A percentile compares a stretch with the other conserved stretches of the same genome.
These are phyloP conservation scores for Ogataea zsoltii DNA, from an alignment of 805 yeast species.

Conservation along the genomic window DNA sequence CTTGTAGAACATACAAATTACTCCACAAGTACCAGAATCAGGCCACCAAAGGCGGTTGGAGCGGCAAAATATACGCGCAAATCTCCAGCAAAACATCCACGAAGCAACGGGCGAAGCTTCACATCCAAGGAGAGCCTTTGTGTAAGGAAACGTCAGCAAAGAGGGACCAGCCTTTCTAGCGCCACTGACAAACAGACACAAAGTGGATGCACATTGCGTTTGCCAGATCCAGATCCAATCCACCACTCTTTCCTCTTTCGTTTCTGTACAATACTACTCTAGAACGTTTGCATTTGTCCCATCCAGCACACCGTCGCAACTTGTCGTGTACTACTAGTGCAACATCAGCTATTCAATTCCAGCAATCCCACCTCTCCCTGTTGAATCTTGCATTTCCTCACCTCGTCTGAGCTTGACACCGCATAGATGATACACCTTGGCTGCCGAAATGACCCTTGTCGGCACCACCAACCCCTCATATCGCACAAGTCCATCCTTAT, in stretches of 20 bases:
- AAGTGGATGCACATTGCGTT: too few relatives aligned
- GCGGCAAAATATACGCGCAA: neutral
- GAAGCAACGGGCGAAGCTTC: neutral
- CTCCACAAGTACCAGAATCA: too few relatives aligned
- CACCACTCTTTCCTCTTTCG: conserved; percentile 3
- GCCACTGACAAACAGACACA: neutral
- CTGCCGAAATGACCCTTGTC: conserved; percentile 1
- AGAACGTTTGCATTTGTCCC: conserved; percentile 4
- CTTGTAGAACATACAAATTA: too few relatives aligned
- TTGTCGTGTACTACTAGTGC: neutral
- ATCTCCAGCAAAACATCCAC: neutral
- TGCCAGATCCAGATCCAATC: neutral
- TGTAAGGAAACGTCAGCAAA: neutral
- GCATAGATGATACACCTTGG: conserved; percentile 2
- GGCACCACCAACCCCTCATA: conserved; percentile 3
- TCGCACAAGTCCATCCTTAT: conserved; percentile 20
- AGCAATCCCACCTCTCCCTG: too few relatives aligned
- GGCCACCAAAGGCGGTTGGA: too few relatives aligned
- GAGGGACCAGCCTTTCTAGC: neutral
- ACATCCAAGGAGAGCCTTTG: neutral
- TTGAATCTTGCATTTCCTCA: too few relatives aligned
- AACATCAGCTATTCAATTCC: too few relatives aligned
- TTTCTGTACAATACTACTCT: conserved; percentile 6
- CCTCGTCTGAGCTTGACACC: neutral
- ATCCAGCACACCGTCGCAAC: neutral